These are phyloP conservation scores for Exophiala dermatitidis DNA, from an alignment of 2,329 filamentous ascomycete species.

Conservation along the genomic window DNA sequence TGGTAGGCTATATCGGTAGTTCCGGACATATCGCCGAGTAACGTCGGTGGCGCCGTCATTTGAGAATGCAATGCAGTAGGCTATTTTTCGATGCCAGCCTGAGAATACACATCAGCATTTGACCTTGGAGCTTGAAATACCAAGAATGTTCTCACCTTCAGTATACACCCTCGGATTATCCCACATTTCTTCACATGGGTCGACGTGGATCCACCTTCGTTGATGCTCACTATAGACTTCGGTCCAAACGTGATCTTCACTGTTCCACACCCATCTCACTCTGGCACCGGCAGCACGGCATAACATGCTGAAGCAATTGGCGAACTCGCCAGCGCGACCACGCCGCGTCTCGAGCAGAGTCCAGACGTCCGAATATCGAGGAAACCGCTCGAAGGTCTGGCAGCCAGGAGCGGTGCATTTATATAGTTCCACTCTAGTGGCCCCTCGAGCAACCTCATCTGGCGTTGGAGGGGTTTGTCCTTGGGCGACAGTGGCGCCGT, in stretches of 20 bases:
- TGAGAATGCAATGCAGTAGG: conserved; percentile 94
- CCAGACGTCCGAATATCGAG: conserved; percentile 92
- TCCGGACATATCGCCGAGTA: conserved; percentile 57
- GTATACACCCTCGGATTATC: conserved; percentile 88
- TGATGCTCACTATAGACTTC: conserved; percentile 94
- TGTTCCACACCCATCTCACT: conserved; percentile 97
- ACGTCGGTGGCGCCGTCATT: conserved; percentile 70
- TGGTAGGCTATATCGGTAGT: conserved; percentile 51
- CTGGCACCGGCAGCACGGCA: conserved; percentile 85
- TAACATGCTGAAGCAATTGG: conserved; percentile 97
- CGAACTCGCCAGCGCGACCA: conserved; percentile 90
- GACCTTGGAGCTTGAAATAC: too few relatives aligned
- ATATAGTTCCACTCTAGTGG: conserved; percentile 82
- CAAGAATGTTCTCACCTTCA: conserved; percentile 53
- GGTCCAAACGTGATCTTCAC: conserved; percentile 95
- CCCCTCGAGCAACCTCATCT: conserved; percentile 83
- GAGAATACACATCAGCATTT: conserved; percentile 8
- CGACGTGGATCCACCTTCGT: conserved; percentile 92
- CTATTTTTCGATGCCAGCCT: conserved; percentile 93
- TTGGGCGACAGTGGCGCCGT: conserved; percentile 71
- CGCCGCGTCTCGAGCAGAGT: conserved; percentile 76
- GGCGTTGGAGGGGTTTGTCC: conserved; percentile 79
- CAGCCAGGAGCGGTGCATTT: conserved; percentile 72
- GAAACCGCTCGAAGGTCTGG: conserved; percentile 76
- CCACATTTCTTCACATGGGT: conserved; percentile 90